Percentiles rank a stretch among this genome's conserved stretches.
Evolutionary conservation across 2,329 filamentous ascomycete species (phyloP).

Genomic region (Colletotrichum filicis): DNA sequence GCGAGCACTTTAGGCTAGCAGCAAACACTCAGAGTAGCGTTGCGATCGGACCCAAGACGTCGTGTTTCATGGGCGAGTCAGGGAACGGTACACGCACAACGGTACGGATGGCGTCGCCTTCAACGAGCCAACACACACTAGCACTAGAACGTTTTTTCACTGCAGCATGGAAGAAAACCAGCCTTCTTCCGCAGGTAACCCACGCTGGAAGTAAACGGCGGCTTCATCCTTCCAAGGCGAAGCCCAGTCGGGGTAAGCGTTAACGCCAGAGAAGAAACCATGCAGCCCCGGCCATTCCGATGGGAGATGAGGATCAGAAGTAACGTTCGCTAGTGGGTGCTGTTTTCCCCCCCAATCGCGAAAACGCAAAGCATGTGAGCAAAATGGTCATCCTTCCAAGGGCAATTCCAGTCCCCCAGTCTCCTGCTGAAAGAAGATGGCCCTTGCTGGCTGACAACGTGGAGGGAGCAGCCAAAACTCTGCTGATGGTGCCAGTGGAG

Average conservation of each 20-base stretch:
- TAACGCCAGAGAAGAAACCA: neutral
- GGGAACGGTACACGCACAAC: slow-evolving; percentile 7
- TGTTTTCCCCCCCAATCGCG: neutral
- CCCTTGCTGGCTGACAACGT: neutral
- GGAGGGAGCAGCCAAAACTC: slow-evolving; percentile 10
- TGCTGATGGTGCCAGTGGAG: slow-evolving; percentile 1
- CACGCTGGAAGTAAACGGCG: slow-evolving; percentile 21
- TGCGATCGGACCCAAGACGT: slow-evolving; percentile 20
- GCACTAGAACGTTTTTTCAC: slow-evolving; percentile 6
- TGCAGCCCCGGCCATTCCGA: slow-evolving; percentile 9
- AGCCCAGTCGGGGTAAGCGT: slow-evolving; percentile 7
- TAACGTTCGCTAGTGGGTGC: neutral
- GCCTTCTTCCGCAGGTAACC: slow-evolving; percentile 17
- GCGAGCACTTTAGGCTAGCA: slow-evolving; percentile 5
- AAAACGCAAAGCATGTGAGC: slow-evolving; percentile 12
- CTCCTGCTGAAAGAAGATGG: neutral
- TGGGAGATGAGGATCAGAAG: slow-evolving; percentile 10
- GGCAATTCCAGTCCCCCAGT: neutral
- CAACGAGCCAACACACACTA: neutral
- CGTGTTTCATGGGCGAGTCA: slow-evolving; percentile 33
- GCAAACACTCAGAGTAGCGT: slow-evolving; percentile 12
- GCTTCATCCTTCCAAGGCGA: slow-evolving; percentile 21
- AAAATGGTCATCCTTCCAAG: neutral
- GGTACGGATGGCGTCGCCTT: slow-evolving; percentile 23
- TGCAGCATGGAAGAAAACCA: neutral